phyloP scores from a whole-genome alignment of 176 grass and related monocot species.

The Pontederia crassipes region DNA sequence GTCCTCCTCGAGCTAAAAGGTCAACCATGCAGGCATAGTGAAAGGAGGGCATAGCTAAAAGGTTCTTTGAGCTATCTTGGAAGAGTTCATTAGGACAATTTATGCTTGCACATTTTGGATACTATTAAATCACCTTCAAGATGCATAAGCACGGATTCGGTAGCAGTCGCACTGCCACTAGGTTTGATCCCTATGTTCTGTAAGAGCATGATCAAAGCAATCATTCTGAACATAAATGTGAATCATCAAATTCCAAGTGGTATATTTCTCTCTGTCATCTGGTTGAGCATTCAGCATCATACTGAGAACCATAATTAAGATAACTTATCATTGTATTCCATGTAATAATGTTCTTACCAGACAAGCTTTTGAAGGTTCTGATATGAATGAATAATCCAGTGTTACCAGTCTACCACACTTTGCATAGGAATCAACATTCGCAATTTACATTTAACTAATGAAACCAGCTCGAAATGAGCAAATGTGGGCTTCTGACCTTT shows the following conservation, averaged over 20 bases:
- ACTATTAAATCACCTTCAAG: conserved; percentile 51
- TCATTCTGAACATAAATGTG: conserved; percentile 40
- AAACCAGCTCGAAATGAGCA: conserved; percentile 44
- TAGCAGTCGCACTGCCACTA: conserved; percentile 57
- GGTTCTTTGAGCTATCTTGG: conserved; percentile 28
- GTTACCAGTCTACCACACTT: conserved; percentile 37
- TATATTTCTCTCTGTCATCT: conserved; percentile 52
- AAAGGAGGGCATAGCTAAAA: conserved; percentile 44
- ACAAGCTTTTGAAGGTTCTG: conserved; percentile 34
- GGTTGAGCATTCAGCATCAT: conserved; percentile 42
- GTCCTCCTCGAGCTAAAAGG: conserved; percentile 42
- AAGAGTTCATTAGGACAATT: conserved; percentile 39
- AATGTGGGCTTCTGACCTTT: conserved; percentile 47
- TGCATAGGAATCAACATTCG: conserved; percentile 56
- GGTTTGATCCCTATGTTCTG: conserved; percentile 32
- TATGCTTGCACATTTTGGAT: conserved; percentile 51
- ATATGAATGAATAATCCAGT: conserved; percentile 12
- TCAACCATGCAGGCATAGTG: conserved; percentile 66
- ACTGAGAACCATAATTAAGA: conserved; percentile 28
- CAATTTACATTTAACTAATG: conserved; percentile 25
- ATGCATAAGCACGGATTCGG: conserved; percentile 40
- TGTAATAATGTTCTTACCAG: conserved; percentile 36
- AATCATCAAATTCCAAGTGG: conserved; percentile 60
- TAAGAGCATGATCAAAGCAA: conserved; percentile 32
- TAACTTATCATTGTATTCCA: conserved; percentile 62